Evolutionary conservation across 176 grass and related monocot genomes (phyloP).

Genomic region (Musa schizocarpa): DNA sequence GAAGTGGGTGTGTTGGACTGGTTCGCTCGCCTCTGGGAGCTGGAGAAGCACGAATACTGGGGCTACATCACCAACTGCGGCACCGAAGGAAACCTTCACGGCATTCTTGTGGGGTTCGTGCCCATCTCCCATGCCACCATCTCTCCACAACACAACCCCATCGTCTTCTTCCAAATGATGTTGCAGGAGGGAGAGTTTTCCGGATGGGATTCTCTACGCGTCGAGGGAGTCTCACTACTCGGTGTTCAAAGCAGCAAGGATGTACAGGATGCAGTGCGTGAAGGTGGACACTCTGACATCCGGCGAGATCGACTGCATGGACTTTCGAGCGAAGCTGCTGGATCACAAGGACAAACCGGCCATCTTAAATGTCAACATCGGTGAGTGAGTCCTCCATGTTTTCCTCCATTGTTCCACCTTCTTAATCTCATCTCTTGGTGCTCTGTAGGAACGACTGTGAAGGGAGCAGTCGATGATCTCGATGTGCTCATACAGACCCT

Average conservation of each 20-base stretch:
- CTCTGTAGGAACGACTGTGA: conserved; percentile 66
- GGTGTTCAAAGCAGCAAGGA: conserved; percentile 83
- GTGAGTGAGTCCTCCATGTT: conserved; percentile 24
- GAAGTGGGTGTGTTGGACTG: conserved; percentile 81
- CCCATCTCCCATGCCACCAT: too few species aligned
- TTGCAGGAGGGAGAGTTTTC: conserved; percentile 69
- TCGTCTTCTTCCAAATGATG: conserved; percentile 7
- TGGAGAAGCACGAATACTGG: conserved; percentile 73
- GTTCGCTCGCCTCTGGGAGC: conserved; percentile 81
- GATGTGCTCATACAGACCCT: conserved; percentile 75
- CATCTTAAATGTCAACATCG: conserved; percentile 84
- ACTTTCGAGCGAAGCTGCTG: conserved; percentile 46
- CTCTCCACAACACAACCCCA: too few species aligned
- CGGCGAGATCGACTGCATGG: conserved; percentile 66
- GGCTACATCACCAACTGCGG: conserved; percentile 93
- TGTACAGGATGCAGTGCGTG: conserved; percentile 87
- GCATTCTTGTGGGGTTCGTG: conserved; percentile 67
- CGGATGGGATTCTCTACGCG: conserved; percentile 65
- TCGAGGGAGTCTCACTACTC: conserved; percentile 80
- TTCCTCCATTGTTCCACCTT: not conserved
- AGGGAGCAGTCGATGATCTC: conserved; percentile 85
- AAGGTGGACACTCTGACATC: conserved; percentile 64
- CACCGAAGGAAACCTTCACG: conserved; percentile 85
- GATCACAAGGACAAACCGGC: conserved; percentile 69
- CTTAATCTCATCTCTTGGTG: conserved; percentile 6